Evolutionary conservation across 495 filamentous ascomycete species (phyloP).

Genomic region (Neurospora sp.): DNA sequence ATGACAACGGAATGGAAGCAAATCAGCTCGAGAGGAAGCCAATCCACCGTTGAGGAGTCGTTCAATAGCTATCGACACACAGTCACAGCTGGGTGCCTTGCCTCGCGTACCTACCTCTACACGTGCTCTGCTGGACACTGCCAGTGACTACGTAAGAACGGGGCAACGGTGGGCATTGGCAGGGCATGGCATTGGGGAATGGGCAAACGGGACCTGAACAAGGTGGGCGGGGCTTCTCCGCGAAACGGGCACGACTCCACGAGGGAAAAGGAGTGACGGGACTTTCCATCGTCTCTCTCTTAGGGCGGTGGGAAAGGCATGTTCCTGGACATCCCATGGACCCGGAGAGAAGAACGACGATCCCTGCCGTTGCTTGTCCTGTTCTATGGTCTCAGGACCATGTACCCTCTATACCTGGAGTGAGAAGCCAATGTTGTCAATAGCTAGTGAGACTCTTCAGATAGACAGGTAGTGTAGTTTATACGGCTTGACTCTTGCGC

Average conservation of each 20-base stretch:
- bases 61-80: not conserved
- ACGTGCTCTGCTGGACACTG: not conserved
- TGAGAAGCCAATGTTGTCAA: not conserved
- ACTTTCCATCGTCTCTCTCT: not conserved
- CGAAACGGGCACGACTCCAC: not conserved
- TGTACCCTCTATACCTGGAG: not conserved
- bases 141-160: not conserved
- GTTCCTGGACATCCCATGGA: not conserved
- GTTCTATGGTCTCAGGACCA: not conserved
- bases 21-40: not conserved
- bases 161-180: not conserved
- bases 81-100: not conserved
- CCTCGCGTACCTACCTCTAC: too few species aligned
- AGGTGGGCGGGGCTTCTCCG: not conserved
- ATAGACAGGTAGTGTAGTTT: not conserved
- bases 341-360: not conserved
- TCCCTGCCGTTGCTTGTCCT: not conserved
- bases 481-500: not conserved
- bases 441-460: not conserved
- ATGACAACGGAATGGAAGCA: not conserved
- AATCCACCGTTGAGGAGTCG: not conserved
- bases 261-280: not conserved
- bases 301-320: not conserved
- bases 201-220: not conserved
- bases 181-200: not conserved